Evolutionary conservation across 352 stramenopile genomes (phyloP).

Genomic region (Pythium grandisporangium): DNA sequence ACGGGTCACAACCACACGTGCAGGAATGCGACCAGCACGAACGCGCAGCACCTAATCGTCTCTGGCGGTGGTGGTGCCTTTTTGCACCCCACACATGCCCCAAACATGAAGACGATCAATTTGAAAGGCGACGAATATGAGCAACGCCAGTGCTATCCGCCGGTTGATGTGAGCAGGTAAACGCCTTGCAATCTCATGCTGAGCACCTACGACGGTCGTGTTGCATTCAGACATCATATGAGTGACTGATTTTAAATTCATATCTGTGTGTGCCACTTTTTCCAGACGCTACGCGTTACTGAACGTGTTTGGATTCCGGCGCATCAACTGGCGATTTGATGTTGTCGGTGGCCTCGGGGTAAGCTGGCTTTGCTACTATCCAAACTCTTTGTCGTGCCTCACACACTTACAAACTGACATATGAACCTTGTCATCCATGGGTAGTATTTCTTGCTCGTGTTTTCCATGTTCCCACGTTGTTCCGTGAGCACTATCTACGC

Average conservation of each 20-base stretch:
- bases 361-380: conserved; percentile 14
- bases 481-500: conserved; percentile 66
- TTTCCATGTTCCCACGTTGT: conserved; percentile 91
- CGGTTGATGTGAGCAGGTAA: conserved; percentile 61
- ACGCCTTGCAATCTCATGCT: background rate
- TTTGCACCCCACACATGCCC: conserved; percentile 85
- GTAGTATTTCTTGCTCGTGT: conserved; percentile 86
- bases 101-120: conserved; percentile 27
- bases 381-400: no score
- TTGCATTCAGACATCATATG: no score
- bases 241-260: background rate
- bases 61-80: conserved; percentile 86
- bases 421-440: background rate
- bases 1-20: background rate
- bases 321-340: conserved; percentile 92
- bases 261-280: background rate
- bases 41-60: conserved; percentile 73
- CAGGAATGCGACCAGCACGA: conserved; percentile 1
- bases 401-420: background rate
- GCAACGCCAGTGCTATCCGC: conserved; percentile 78
- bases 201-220: no score
- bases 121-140: conserved; percentile 73
- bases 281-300: conserved; percentile 69
- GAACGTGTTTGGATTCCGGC: conserved; percentile 86
- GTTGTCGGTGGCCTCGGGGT: conserved; percentile 82